Evolutionary conservation across 2,329 filamentous ascomycete species (phyloP).

Genomic region (Penicillium glabrum): DNA sequence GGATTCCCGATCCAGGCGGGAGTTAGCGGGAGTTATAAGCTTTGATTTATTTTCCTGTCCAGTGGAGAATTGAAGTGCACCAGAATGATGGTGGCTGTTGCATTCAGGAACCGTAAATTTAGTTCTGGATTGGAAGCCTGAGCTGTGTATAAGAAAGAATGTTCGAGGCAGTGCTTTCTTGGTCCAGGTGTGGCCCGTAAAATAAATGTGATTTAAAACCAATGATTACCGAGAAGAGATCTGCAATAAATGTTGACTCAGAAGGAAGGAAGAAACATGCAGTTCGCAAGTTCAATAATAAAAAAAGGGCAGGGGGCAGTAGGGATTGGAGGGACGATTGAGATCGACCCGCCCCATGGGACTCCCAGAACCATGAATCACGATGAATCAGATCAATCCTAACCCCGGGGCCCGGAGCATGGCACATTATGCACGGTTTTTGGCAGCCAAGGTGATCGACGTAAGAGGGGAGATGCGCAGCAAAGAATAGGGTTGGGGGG

Average conservation of each 20-base stretch:
- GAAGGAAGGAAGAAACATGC: constrained; percentile 4
- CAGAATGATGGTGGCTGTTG: not conserved
- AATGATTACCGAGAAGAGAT: constrained; percentile 5
- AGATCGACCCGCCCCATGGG: constrained; percentile 1
- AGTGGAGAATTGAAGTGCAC: not conserved
- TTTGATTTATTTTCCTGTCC: not conserved
- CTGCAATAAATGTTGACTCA: constrained; percentile 12
- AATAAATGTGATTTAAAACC: not conserved
- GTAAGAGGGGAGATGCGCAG: not conserved
- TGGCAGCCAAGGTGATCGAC: constrained; percentile 7
- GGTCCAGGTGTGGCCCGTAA: constrained; percentile 15
- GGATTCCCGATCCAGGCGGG: constrained; percentile 4
- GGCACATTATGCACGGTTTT: constrained; percentile 6
- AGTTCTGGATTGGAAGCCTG: constrained; percentile 1
- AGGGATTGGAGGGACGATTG: not conserved
- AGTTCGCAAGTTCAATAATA: not conserved
- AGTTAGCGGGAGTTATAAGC: constrained; percentile 7
- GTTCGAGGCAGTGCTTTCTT: constrained; percentile 19
- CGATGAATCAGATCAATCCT: constrained; percentile 12
- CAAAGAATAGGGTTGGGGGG: not conserved
- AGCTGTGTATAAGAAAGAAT: constrained; percentile 11
- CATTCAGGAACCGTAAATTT: constrained; percentile 1
- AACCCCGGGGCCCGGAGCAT: not conserved
- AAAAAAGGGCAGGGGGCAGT: not conserved
- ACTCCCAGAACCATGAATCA: constrained; percentile 6